Evolutionary conservation across 768 basidiomycete genomes (phyloP), one percentile per base, ranked within the genome.

Genomic region (Sarcodon aspratus): DNA sequence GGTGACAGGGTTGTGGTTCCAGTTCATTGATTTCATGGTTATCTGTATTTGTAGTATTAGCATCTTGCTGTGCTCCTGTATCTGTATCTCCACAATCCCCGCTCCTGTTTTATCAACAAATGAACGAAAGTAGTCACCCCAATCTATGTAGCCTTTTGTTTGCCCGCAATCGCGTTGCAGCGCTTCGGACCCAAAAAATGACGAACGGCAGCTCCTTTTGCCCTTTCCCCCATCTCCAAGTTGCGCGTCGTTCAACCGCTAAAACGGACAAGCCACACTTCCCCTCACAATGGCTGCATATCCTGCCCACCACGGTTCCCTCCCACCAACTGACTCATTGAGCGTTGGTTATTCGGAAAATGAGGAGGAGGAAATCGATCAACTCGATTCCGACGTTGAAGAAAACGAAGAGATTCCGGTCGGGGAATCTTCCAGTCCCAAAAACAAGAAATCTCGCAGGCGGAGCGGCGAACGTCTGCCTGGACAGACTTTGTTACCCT

Each of bases 401-500:
- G 70, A 71, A 33, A 58, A 62, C 1, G 61, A 59, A 9, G 55
- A 54, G 8, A 49, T 51, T n/a, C 47, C 56, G 27, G 47, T 55
- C 12, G 46, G 31, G 7, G 50, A 49, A 32, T 50, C 53, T 12
- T 50, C 49, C 8, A 43, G 42, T 11, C 66, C 37, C 61, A 61
- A 35, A 52, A 27, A 27, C 21, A 54, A 33, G 53, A 42, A 27
- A 42, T 42, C 7, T 13, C 40, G 40, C 40, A 13, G 33, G 36
- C 49, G 50, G 38, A 54, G 62, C 27, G 55, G 59, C n/a, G 68
- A 69, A 50, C 79, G 82, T 54, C 64, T 69, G 18, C 78, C 77
- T 1, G 88, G 86, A 21, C 77, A 82, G 42, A 80, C 78, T 5
- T 64, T 85, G 3, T 66, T 91, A 33, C 87, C 88, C 12, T 67